Evolutionary conservation across 2,329 filamentous ascomycete species (phyloP).

Genomic region (Peltaster fructicola): DNA sequence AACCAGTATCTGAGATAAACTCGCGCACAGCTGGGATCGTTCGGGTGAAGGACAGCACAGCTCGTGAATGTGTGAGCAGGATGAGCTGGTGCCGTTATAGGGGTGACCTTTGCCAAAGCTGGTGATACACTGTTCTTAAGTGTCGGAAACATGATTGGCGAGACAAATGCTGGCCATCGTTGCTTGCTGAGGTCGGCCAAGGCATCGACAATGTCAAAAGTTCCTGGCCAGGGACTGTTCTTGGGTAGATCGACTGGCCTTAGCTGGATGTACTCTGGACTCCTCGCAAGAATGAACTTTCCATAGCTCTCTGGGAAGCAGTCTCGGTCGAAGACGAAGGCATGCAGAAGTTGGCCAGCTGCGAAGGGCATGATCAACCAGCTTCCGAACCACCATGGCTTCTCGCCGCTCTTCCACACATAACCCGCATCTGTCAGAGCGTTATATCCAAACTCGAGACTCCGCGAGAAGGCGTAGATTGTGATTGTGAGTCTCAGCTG

Average conservation of each 20-base stretch:
- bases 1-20: conserved; percentile 82
- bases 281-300: conserved; percentile 50
- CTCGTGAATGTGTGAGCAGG: conserved; percentile 71
- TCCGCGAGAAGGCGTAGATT: conserved; percentile 65
- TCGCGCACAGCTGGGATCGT: conserved; percentile 71
- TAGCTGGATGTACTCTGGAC: conserved; percentile 60
- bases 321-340: conserved; percentile 33
- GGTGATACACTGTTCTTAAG: conserved; percentile 36
- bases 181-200: conserved; percentile 65
- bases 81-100: conserved; percentile 69
- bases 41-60: conserved; percentile 76
- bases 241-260: conserved; percentile 52
- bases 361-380: conserved; percentile 38
- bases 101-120: conserved; percentile 49
- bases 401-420: conserved; percentile 21
- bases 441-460: conserved; percentile 77
- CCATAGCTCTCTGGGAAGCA: conserved; percentile 40
- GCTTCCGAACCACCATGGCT: conserved; percentile 44
- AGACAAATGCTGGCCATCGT: conserved; percentile 75
- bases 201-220: conserved; percentile 61
- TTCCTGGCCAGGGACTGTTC: conserved; percentile 53
- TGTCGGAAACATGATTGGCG: conserved; percentile 69
- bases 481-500: conserved; percentile 62
- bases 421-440: conserved; percentile 53
- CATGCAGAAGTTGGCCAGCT: conserved; percentile 59